Base-by-base conservation (phyloP, 2,329 filamentous ascomycete species). In the Emergomyces pasteurianus region DNA sequence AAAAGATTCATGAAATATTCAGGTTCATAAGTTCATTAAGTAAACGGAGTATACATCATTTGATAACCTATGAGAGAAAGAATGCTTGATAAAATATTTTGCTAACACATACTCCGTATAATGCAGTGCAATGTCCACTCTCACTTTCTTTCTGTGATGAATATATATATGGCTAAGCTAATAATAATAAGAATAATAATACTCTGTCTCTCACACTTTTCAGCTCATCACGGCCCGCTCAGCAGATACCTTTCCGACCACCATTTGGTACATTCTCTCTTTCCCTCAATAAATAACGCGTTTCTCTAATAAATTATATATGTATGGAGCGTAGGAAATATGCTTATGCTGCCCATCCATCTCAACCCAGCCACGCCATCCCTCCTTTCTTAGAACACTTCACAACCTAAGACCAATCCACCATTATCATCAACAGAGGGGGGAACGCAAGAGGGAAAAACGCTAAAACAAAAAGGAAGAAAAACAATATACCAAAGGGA, bases 401-500 rank as follows among this genome's bases (percentile, higher is more conserved):
- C 50, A 54, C 31, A 54, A 14, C 8, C 31, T 10, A 54, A n/a
- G 31, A 52, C 50, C 31, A 38, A 38, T 36, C 14, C 31, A 54
- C 31, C 31, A 54, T 36, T 36, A 36, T 36, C 50, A 38, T 21
- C 50, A 14, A 38, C 31, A 23, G 34, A 43, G 28, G 21, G 7
- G 14, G 12, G 7, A 49, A n/a, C 9, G 14, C 16, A 16, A n/a
- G 23, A 34, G 31, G 23, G 2, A 38, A 23, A 38, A 50, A 18
- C 4, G 14, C n/a, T 49, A 14, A 16, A 23, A 28, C 18, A 1
- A 40, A 54, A 12, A 6, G 34, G 34, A 26, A 26, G 26, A 9
- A 14, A 31, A 55, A 31, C 14, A 34, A 21, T 53, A 43, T 53
- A 52, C 47, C 42, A 60, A 60, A 60, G 50, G 46, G 34, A 60